Base-by-base conservation (phyloP, 1,284 basidiomycete species). In the Moesziomyces aphidis region DNA sequence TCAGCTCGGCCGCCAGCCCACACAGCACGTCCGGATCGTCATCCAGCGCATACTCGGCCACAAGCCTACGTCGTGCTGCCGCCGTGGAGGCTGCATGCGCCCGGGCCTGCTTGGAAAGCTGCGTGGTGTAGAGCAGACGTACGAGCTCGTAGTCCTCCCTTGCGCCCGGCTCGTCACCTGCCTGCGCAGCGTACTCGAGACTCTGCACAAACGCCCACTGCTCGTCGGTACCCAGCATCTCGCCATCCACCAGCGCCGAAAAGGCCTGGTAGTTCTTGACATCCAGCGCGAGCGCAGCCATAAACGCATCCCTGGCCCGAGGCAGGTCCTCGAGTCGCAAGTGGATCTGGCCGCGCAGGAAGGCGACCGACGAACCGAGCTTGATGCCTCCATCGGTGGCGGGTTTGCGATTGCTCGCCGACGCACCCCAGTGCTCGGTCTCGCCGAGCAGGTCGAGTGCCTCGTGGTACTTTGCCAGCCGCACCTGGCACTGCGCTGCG, bases 231-330 rank as follows among this genome's bases (percentile, higher is more conserved):
- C 79, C 76, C 8, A 83, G 62, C 55, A 84, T 67, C 91, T 95
- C 92, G 2, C 94, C 93, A 45, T 91, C 91, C 22, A 98, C 88
- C 7, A 99, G 89, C 70, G 95, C 92, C 58, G 92, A 90, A 80
- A 97, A 99, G 1, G 94, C 92, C 75, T 99, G 97, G 82, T 95
- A 99, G 85, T 96, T 98, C 85, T 97, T 97, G 26, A 99, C 93
- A 79, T 99, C 97, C 15, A 98, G 87, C 0, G 91, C 89, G 17
- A 99, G 88, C 1, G 97, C 95, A 77, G 97, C 94, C 90, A 98
- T 92, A 83, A 98, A 97, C 72, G 91, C 92, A 61, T 93, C 89
- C 80, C 96, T 96, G 0, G 97, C 97, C 69, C 92, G 89, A 48
- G 93, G 91, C 15, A 91, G 90, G 8, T 94, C 91, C 73, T 95